Base-by-base conservation (phyloP, 257 asterid species). In the Salvia splendens region DNA sequence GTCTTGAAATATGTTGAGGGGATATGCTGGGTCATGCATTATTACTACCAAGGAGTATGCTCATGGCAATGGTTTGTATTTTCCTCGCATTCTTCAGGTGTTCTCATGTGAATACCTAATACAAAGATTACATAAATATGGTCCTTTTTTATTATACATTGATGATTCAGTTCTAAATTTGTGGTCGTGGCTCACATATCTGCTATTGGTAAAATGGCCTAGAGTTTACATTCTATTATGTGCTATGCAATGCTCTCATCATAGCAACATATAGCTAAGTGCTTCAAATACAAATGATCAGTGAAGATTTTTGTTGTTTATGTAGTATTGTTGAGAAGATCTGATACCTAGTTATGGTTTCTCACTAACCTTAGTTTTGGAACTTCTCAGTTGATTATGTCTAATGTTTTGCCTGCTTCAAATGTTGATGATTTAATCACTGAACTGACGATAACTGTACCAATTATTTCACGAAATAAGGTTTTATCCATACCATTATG, bases 41-140 rank as follows among this genome's bases (percentile, higher is more conserved):
- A 87, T 76, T 87, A 87, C 80, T 87, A 82, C 81, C 80, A 81
- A 77, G 95, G 95, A 73, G 88, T 84, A 50, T 84, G 95, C 78
- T 87, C 95, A 51, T 87, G 95, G 94, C 85, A 80, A 73, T 86
- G 94, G 94, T 86, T 48, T 69, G 89, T 78, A 38, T 59, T 69
- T 63, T 67, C 69, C 57, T 61, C 33, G 30, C 28, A 41, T 67
- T 68, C 42, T 32, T 20, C 55, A 15, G 50, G 43, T 47, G 14
- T 54, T 59, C 14, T 49, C 52, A 33, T 41, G 20, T 59, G 64
- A 64, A 58, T 60, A 51, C 10, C 35, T 61, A 38, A 41, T 28
- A 41, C 16, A 75, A 55, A 46, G 45, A 9, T 30, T n/a, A 40
- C 15, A 57, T 49, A 9, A 20, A 17, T 17, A 20, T 1, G 5